Percentiles rank a stretch among this genome's conserved stretches.
Evolutionary conservation across 2,329 filamentous ascomycete species (phyloP).

Genomic region (Hypoxylon sp.): DNA sequence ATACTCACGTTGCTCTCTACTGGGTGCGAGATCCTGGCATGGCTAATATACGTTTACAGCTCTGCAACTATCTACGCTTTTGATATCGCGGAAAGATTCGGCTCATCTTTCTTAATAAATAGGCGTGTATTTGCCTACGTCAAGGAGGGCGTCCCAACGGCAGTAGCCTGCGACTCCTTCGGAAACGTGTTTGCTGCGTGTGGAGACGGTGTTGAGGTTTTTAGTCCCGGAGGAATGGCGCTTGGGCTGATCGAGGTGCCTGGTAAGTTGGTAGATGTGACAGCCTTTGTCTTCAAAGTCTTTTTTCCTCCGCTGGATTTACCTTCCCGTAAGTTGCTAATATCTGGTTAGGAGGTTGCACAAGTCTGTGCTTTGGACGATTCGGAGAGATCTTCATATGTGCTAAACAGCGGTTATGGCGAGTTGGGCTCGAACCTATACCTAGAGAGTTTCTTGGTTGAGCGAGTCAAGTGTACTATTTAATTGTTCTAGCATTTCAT

Average conservation of each 20-base stretch:
- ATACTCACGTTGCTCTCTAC: not conserved
- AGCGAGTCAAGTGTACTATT: not conserved
- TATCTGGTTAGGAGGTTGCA: conserved; percentile 56
- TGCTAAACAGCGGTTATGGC: conserved; percentile 63
- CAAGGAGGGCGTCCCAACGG: conserved; percentile 61
- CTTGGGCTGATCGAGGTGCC: conserved; percentile 60
- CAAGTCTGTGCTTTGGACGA: conserved; percentile 62
- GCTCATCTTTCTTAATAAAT: conserved; percentile 62
- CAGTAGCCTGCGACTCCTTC: conserved; percentile 58
- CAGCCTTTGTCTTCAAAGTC: not conserved
- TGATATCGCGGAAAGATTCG: conserved; percentile 59
- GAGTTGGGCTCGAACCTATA: conserved; percentile 53
- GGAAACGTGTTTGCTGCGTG: conserved; percentile 65
- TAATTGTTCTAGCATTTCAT: not conserved
- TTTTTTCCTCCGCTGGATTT: not conserved
- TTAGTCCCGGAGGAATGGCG: conserved; percentile 60
- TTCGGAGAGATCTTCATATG: conserved; percentile 63
- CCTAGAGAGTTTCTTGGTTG: not conserved
- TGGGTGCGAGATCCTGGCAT: not conserved
- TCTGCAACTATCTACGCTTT: conserved; percentile 63
- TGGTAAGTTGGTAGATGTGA: conserved; percentile 48
- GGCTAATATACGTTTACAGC: conserved; percentile 41
- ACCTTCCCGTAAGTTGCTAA: conserved; percentile 12
- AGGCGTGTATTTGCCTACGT: conserved; percentile 67
- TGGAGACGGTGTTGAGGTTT: conserved; percentile 66